Percentiles rank a stretch among this genome's conserved stretches.
phyloP scores from a whole-genome alignment of 495 filamentous ascomycete species.

The Aspergillus conjunctus region DNA sequence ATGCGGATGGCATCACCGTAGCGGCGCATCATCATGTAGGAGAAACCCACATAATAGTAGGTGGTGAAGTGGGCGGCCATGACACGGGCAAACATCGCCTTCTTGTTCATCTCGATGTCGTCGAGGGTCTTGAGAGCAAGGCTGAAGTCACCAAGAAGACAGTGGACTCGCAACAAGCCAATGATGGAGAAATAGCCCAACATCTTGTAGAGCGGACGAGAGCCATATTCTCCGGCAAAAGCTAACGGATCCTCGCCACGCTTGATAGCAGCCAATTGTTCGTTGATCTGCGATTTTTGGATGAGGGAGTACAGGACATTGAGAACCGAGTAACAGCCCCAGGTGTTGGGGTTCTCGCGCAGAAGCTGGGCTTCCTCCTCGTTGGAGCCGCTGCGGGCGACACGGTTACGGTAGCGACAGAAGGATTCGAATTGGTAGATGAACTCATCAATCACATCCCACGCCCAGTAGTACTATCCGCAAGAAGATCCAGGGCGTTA shows the following conservation, averaged over 20 bases:
- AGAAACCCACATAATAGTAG: conserved; percentile 99
- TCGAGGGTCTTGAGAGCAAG: conserved; percentile 97
- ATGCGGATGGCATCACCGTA: conserved; percentile 98
- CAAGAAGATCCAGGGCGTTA: conserved; percentile 12
- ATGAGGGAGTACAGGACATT: conserved; percentile 99
- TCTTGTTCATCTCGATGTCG: conserved; percentile 99
- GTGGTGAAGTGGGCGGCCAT: conserved; percentile 99
- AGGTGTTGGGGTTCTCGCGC: conserved; percentile 95
- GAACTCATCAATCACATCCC: conserved; percentile 99
- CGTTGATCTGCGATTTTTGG: conserved; percentile 94
- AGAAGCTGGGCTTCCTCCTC: conserved; percentile 89
- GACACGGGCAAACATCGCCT: conserved; percentile 98
- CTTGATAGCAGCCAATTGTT: conserved; percentile 94
- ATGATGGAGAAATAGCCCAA: conserved; percentile 99
- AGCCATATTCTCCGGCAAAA: conserved; percentile 92
- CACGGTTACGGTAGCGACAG: conserved; percentile 89
- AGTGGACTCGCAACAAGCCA: conserved; percentile 93
- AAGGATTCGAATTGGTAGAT: conserved; percentile 99
- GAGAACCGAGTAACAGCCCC: conserved; percentile 99
- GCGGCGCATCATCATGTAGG: conserved; percentile 99
- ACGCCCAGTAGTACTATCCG: conserved; percentile 94
- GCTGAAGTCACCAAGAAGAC: conserved; percentile 95
- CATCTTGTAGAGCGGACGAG: conserved; percentile 93
- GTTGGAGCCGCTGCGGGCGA: conserved; percentile 82
- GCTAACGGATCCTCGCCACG: conserved; percentile 80